A percentile compares a stretch with the other conserved stretches of the same genome.
Conservation (phyloP, 345 rosid species). For the Gossypium sturtianum region DNA sequence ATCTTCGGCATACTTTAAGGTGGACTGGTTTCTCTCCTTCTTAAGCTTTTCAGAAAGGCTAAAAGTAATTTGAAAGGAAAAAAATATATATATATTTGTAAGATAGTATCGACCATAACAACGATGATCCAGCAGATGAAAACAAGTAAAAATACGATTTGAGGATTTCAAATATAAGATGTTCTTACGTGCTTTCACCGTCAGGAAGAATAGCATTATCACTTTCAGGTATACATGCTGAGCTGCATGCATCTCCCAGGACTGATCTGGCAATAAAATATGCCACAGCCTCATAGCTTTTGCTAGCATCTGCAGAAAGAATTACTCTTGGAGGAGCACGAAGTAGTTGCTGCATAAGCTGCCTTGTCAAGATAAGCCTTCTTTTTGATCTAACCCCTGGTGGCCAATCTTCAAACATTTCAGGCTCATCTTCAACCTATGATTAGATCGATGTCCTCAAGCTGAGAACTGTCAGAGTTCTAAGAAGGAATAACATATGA, state of each 20-base stretch:
- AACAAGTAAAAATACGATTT: slow-evolving; percentile 1
- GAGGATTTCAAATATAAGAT: neutral
- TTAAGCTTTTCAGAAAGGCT: slow-evolving; percentile 41
- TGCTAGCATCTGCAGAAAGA: slow-evolving; percentile 41
- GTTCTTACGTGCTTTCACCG: slow-evolving; percentile 52
- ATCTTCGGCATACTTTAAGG: slow-evolving; percentile 59
- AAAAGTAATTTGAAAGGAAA: neutral
- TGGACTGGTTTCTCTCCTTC: slow-evolving; percentile 38
- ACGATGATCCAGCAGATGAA: neutral
- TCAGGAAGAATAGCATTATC: slow-evolving; percentile 23
- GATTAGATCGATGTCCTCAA: slow-evolving; percentile 17
- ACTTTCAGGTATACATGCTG: slow-evolving; percentile 26
- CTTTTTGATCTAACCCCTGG: slow-evolving; percentile 53
- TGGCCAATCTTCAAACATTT: slow-evolving; percentile 42
- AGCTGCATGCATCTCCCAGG: slow-evolving; percentile 67
- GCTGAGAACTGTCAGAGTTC: slow-evolving; percentile 10
- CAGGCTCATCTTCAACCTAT: slow-evolving; percentile 64
- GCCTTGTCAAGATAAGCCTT: slow-evolving; percentile 69
- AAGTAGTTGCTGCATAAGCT: slow-evolving; percentile 75
- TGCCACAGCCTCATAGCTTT: slow-evolving; percentile 46
- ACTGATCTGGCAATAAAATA: slow-evolving; percentile 51
- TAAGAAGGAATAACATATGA: neutral
- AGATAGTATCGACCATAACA: neutral
- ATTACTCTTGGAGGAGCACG: slow-evolving; percentile 46
- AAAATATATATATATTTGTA: neutral